A percentile compares a stretch with the other conserved stretches of the same genome.
Conservation (phyloP, 2,329 filamentous ascomycete species). For the Aspergillus ochraceoroseus region DNA sequence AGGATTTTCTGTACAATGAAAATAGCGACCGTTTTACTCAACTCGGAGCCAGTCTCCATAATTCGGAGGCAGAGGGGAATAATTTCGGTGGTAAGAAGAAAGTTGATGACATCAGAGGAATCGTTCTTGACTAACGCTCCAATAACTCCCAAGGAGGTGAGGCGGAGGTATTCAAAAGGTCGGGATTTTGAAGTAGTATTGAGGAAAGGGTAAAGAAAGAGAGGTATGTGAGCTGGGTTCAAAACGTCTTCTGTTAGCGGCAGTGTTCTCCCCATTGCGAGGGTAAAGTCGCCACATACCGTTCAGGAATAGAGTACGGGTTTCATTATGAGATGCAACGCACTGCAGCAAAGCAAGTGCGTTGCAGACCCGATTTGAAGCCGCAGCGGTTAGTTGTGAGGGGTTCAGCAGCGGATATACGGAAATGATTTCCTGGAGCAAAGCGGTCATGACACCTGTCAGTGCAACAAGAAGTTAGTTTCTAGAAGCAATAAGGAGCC, state of each 20-base stretch:
- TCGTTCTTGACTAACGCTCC: conserved; percentile 98
- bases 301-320: conserved; percentile 84
- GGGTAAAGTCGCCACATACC: conserved; percentile 52
- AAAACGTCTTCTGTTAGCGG: background rate
- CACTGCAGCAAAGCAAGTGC: conserved; percentile 92
- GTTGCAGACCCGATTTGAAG: conserved; percentile 95
- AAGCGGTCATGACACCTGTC: conserved; percentile 90
- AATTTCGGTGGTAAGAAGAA: conserved; percentile 95
- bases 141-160: conserved; percentile 94
- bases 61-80: conserved; percentile 96
- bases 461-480: conserved; percentile 8
- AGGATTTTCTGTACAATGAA: conserved; percentile 99
- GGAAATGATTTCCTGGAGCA: conserved; percentile 97
- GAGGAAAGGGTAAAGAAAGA: conserved; percentile 96
- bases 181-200: conserved; percentile 98
- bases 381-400: conserved; percentile 93
- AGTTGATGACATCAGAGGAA: conserved; percentile 97
- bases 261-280: background rate
- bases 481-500: background rate
- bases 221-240: conserved; percentile 80
- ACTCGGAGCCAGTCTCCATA: conserved; percentile 97
- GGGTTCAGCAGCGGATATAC: conserved; percentile 96
- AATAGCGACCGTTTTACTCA: conserved; percentile 98
- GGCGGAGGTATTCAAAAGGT: conserved; percentile 92
- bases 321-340: conserved; percentile 95